Evolutionary conservation across 306 rosid species (phyloP).

Genomic region (Carpinus fangiana): DNA sequence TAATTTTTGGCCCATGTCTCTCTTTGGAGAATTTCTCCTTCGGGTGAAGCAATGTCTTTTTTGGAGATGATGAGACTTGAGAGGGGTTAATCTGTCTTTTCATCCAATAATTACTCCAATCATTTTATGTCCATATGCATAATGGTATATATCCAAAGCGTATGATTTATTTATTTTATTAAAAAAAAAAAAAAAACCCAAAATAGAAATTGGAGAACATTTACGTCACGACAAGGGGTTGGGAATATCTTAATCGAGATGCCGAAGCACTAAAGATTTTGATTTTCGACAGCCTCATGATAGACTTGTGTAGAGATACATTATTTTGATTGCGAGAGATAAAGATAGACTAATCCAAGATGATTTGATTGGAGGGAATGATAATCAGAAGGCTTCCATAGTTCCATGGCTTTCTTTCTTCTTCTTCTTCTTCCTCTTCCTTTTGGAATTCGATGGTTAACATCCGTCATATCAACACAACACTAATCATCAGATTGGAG

Average conservation of each 20-base stretch:
- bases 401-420: neutral
- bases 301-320: neutral
- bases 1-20: too few relatives aligned
- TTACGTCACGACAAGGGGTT: slow-evolving; percentile 53
- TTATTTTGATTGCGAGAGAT: neutral
- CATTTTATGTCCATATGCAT: too few relatives aligned
- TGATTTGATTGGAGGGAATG: too few relatives aligned
- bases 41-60: neutral
- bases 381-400: too few relatives aligned
- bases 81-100: neutral
- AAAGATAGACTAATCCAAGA: neutral
- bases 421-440: neutral
- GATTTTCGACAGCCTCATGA: neutral
- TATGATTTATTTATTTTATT: neutral
- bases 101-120: neutral
- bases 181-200: slow-evolving; percentile 15
- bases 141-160: neutral
- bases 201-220: slow-evolving; percentile 28
- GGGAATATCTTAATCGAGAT: slow-evolving; percentile 58
- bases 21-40: too few relatives aligned
- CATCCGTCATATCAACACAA: neutral
- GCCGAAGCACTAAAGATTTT: slow-evolving; percentile 22
- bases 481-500: neutral
- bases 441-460: neutral
- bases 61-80: neutral